Conservation (phyloP, 306 rosid species). For the Crotalaria pallida region DNA sequence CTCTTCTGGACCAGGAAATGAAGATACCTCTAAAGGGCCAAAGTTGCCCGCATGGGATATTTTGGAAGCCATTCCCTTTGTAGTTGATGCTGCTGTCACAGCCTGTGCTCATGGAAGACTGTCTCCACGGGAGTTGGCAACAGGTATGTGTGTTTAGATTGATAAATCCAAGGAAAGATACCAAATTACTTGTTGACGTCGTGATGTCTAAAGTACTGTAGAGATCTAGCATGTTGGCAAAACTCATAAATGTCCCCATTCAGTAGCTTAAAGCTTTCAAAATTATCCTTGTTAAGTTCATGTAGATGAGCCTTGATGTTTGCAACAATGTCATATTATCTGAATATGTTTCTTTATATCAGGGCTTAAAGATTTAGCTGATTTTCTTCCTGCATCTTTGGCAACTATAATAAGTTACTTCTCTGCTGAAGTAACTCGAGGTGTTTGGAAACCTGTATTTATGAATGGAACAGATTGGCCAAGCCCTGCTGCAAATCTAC, state of each 20-base stretch:
- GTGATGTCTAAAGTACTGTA: not conserved
- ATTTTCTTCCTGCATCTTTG: conserved; percentile 94
- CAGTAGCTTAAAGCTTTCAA: not conserved
- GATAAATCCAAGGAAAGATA: not conserved
- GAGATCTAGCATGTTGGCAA: conserved; percentile 1
- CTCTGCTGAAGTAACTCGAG: conserved; percentile 93
- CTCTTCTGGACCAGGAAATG: conserved; percentile 85
- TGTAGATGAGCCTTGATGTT: conserved; percentile 10
- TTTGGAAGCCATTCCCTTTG: conserved; percentile 89
- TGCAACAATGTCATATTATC: not conserved
- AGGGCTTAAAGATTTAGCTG: conserved; percentile 98
- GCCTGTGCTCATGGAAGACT: conserved; percentile 96
- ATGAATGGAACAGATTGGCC: conserved; percentile 99
- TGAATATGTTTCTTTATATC: conserved; percentile 24
- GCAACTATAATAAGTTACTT: conserved; percentile 96
- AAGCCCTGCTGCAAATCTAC: conserved; percentile 88
- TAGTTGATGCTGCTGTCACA: conserved; percentile 95
- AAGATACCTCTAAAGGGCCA: conserved; percentile 61
- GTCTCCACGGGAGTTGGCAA: conserved; percentile 96
- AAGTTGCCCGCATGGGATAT: conserved; percentile 98
- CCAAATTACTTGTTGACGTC: conserved; percentile 1
- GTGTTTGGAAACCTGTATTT: conserved; percentile 87
- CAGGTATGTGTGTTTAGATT: conserved; percentile 44
- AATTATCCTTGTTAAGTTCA: not conserved
- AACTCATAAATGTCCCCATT: conserved; percentile 4